Percentiles rank a stretch among this genome's conserved stretches.
phyloP scores from a whole-genome alignment of 371 early-diverging fungal species.

The Coemansia sp. region DNA sequence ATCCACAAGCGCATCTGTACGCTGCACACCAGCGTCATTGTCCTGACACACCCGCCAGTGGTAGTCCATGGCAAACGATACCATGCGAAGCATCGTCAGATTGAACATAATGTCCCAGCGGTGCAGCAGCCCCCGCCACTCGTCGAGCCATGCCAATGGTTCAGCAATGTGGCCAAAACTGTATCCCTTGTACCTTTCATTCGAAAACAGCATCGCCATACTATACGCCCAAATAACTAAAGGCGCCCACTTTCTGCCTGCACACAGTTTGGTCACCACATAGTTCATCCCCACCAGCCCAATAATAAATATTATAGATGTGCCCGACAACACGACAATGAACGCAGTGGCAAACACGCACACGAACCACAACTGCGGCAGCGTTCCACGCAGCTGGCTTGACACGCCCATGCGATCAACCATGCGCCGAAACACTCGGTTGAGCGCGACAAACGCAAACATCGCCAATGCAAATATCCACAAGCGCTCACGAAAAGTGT shows the following conservation, averaged over 20 bases:
- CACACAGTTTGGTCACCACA: slow-evolving; percentile 56
- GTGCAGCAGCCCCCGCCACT: slow-evolving; percentile 59
- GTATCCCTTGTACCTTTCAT: slow-evolving; percentile 73
- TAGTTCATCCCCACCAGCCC: slow-evolving; percentile 64
- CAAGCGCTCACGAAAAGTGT: slow-evolving; percentile 73
- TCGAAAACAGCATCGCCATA: slow-evolving; percentile 70
- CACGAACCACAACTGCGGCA: slow-evolving; percentile 38
- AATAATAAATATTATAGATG: slow-evolving; percentile 70
- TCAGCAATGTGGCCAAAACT: slow-evolving; percentile 59
- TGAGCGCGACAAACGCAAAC: slow-evolving; percentile 43
- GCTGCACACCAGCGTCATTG: not conserved
- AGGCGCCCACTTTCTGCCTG: slow-evolving; percentile 52
- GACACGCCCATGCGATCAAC: not conserved
- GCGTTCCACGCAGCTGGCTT: slow-evolving; percentile 1
- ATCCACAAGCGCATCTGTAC: slow-evolving; percentile 49
- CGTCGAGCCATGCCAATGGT: slow-evolving; percentile 70
- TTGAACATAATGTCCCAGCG: slow-evolving; percentile 93
- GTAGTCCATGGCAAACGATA: slow-evolving; percentile 90
- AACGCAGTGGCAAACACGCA: slow-evolving; percentile 64
- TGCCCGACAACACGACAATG: slow-evolving; percentile 63
- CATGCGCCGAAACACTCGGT: slow-evolving; percentile 9
- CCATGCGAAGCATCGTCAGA: slow-evolving; percentile 81
- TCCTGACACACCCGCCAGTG: slow-evolving; percentile 67
- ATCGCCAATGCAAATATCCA: slow-evolving; percentile 61
- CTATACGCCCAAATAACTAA: slow-evolving; percentile 76